phyloP scores from a whole-genome alignment of 305 asterid species.

The Salvia sclarea region DNA sequence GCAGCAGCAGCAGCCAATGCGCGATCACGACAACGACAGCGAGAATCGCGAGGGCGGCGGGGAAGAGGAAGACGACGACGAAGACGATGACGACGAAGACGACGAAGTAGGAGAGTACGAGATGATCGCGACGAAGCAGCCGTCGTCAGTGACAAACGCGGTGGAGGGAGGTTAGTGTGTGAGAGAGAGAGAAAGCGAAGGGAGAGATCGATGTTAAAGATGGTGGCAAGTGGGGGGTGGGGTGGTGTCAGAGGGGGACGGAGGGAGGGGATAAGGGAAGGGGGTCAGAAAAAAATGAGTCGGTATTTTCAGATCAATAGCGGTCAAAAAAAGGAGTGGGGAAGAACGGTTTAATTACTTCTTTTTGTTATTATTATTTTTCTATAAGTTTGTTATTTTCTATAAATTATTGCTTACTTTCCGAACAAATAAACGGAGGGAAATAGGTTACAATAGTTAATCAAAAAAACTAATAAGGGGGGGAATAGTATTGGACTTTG shows the following conservation, averaged over 20 bases:
- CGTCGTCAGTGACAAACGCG: conserved; percentile 49
- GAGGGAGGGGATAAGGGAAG: conserved; percentile 34
- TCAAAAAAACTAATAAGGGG: conserved; percentile 41
- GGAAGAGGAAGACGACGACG: conserved; percentile 14
- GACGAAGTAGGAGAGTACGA: conserved; percentile 54
- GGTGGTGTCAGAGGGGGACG: conserved; percentile 53
- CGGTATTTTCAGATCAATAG: conserved; percentile 29
- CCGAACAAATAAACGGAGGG: conserved; percentile 44
- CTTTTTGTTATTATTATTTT: neutral
- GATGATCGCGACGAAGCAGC: conserved; percentile 62
- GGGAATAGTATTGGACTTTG: conserved; percentile 32
- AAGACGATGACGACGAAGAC: conserved; percentile 55
- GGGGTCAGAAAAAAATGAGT: conserved; percentile 37
- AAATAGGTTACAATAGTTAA: conserved; percentile 15
- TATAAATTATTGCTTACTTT: conserved; percentile 65
- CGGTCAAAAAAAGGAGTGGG: conserved; percentile 24
- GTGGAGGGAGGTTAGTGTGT: conserved; percentile 16
- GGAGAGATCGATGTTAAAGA: conserved; percentile 19
- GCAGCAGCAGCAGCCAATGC: conserved; percentile 37
- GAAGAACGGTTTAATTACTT: conserved; percentile 37
- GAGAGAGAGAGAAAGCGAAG: conserved; percentile 8
- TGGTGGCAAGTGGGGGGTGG: conserved; percentile 46
- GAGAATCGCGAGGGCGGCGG: conserved; percentile 38
- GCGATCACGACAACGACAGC: conserved; percentile 40
- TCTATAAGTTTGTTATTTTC: conserved; percentile 39